Base-by-base conservation (phyloP, 1,284 basidiomycete genomes). In the Blastosporella zonata region DNA sequence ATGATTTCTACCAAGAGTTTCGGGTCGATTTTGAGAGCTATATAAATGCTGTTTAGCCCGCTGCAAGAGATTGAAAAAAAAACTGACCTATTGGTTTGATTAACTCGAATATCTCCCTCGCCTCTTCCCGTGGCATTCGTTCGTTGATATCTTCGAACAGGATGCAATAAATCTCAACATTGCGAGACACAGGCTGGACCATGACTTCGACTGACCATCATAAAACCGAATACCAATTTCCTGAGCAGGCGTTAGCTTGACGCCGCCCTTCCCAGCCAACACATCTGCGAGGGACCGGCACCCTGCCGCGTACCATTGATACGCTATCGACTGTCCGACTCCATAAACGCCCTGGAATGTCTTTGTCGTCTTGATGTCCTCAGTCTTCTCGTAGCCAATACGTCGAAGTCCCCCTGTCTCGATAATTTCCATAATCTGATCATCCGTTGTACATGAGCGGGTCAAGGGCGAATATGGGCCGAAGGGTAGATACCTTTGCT, bases 121-220 rank as follows among this genome's bases (percentile, higher is more conserved):
- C 90, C 67, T 97, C 93, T 22, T 71, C 73, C 17, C 93, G 77
- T 1, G 92, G 90, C 74, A 97, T 97, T n/a, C 92, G 76, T 37
- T 73, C 65, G 57, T 90, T 82, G 50, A 89, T 80, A 62, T 92
- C 89, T 86, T 46, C 0, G 49, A 20, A 38, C 13, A 18, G 2
- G 12, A 17, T 23, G n/a, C 33, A 36, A 31, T 23, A 46, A 36
- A 34, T 15, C 43, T 27, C 46, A 23, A 17, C 36, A 23, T 25
- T 33, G 39, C 12, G 7, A 22, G 9, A 22, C 5, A 21, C 9
- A 27, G 38, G 18, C 3, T 12, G 13, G 46, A 34, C 6, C 13
- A 15, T 29, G 7, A 13, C 17, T 15, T 29, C 22, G 2, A 20
- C 70, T 23, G 23, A 84, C 87, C 91, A 53, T 91, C 81, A 62